Evolutionary conservation across 768 basidiomycete species (phyloP), one percentile per base, ranked within the genome.

Genomic region (Russula earlei): DNA sequence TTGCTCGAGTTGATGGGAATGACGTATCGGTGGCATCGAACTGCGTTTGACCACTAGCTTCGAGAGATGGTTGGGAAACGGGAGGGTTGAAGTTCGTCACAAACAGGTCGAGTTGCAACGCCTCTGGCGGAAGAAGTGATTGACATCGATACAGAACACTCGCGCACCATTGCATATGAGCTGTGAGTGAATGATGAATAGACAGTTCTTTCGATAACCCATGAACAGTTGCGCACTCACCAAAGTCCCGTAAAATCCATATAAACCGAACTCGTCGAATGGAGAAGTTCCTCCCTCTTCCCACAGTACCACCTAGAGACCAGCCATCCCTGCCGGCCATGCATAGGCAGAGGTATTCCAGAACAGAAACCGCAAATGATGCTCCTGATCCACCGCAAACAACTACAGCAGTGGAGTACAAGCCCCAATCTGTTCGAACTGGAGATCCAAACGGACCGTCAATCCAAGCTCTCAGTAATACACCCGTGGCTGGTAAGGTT

Each of bases 91-190:
- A 74, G 59, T 80, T 82, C 9, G 87, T 87, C 31, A 90, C 84
- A 63, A 83, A 90, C 42, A 90, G 83, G 62, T 87, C 81, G 48
- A 90, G 69, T 61, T 84, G 78, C 4, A 90, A 72, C 44, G 70
- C 64, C 49, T 71, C 63, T 8, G 67, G 41, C 4, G 78, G 73
- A 27, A 83, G 72, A 65, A 83, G 73, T 31, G 75, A 71, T 65
- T 78, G 75, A 67, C 84, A 89, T 17, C 74, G 73, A n/a, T 81
- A 77, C 34, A 90, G 66, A 47, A 78, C 71, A 8, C 81, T 72
- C 2, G 88, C 85, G 56, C 84, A 82, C 87, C 87, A 90, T 52
- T 84, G 81, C 29, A 90, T 73, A 60, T 90, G 85, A 19, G 82
- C 86, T 87, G 61, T 15, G 41, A 22, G 36, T 27, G 29, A 40